Conservation (phyloP, 1,284 basidiomycete species). For the Microbotryum saponariae region DNA sequence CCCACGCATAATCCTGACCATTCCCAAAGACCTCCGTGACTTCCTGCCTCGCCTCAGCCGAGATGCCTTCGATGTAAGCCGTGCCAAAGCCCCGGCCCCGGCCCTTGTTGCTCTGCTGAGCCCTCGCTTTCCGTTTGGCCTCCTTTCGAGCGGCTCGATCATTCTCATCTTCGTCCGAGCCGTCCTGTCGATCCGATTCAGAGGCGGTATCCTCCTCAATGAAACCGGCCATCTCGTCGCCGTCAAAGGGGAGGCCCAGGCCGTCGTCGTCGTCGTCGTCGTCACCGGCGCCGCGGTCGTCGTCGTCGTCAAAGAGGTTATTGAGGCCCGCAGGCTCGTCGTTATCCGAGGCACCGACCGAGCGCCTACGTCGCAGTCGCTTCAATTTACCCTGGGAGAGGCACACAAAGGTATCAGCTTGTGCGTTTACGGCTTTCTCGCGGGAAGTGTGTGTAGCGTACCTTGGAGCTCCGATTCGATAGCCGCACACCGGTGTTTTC, state of each 20-base stretch:
- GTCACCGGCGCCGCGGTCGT: conserved; percentile 59
- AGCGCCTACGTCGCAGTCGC: conserved; percentile 62
- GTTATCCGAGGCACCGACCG: conserved; percentile 56
- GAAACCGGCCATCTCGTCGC: conserved; percentile 51
- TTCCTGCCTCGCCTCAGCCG: conserved; percentile 82
- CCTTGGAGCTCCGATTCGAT: conserved; percentile 33
- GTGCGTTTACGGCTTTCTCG: too few species aligned
- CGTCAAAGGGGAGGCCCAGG: conserved; percentile 37
- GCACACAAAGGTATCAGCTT: background rate
- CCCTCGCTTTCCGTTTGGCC: conserved; percentile 37
- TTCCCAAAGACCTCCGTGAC: conserved; percentile 96
- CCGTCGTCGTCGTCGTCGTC: conserved; percentile 56
- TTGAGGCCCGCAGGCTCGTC: conserved; percentile 35
- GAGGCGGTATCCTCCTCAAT: conserved; percentile 67
- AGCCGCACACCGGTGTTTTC: conserved; percentile 76
- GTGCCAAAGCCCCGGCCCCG: conserved; percentile 78
- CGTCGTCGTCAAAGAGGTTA: conserved; percentile 50
- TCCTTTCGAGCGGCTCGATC: conserved; percentile 21
- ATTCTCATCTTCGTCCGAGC: conserved; percentile 28
- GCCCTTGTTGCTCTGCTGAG: conserved; percentile 49
- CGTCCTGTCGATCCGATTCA: conserved; percentile 19
- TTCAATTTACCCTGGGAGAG: conserved; percentile 49
- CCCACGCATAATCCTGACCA: conserved; percentile 94
- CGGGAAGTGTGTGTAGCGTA: background rate
- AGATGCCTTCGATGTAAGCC: conserved; percentile 33